Evolutionary conservation across 2,329 filamentous ascomycete genomes (phyloP), one percentile per base, ranked within the genome.

Genomic region (Xylariaceae sp.): DNA sequence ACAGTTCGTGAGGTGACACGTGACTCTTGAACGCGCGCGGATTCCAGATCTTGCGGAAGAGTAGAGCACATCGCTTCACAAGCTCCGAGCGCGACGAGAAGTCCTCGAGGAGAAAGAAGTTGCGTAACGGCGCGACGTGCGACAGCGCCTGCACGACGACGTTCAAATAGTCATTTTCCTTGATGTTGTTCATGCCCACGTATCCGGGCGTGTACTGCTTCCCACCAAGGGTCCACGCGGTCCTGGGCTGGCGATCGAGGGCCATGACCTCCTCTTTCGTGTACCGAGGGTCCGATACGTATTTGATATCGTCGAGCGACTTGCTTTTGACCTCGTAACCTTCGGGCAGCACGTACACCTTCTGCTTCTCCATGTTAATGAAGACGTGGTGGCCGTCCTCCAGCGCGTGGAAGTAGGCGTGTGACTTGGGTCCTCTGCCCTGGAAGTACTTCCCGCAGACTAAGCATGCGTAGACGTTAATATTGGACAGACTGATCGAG

Each of bases 131-230:
- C 17, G 87, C 80, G 30, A 97, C 91, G 74, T 99, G 94, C 2
- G 93, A 88, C 44, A 99, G 82, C 5, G 92, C 88, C 74, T 99
- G 94, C 53, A 96, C 88, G 2, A 97, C 84, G 30, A 96, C 93
- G 72, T 99, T 99, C 71, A 97, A 83, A 77, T 99, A 99, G 78
- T 99, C 94, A 76, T 99, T 99, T 60, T 94, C 91, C 75, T 99
- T 99, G 81, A 99, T 97, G 76, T 99, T 99, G 81, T 99, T 99
- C 90, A 99, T 95, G 66, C 94, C 94, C 62, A 99, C 91, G 72
- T 92, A 99, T 4, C 94, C 93, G 17, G 94, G 94, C 66, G 88
- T 88, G 76, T 99, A 99, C 72, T 89, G 86, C 74, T 88, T 90
- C 64, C 91, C 91, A 53, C 81, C 80, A 48, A 97, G 81, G 69